phyloP scores from a whole-genome alignment of 805 yeast species.

The Ogataea chonburiensis region DNA sequence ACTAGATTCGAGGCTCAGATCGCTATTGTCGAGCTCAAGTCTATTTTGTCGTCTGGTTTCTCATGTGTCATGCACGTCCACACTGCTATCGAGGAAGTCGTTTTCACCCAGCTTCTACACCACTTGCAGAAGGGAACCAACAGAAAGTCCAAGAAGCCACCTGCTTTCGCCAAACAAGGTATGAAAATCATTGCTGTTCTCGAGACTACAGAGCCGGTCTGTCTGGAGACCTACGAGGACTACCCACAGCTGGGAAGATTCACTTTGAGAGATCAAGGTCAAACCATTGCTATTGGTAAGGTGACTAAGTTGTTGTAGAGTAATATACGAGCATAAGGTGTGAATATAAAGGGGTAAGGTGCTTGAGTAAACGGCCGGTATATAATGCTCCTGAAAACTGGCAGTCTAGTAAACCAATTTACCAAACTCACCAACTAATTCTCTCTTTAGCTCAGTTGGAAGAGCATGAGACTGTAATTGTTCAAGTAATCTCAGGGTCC shows the following conservation, averaged over 20 bases:
- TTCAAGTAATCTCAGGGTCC: constrained; percentile 31
- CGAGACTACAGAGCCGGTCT: constrained; percentile 83
- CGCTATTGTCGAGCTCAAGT: constrained; percentile 94
- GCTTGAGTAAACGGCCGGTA: too few relatives aligned
- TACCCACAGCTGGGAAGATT: constrained; percentile 97
- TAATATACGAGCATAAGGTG: neutral
- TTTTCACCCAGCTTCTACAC: constrained; percentile 77
- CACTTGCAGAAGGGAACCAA: constrained; percentile 95
- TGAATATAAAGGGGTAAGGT: too few relatives aligned
- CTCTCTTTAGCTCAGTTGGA: constrained; percentile 30
- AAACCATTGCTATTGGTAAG: constrained; percentile 97
- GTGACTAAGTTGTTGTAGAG: constrained; percentile 77
- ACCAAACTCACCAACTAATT: neutral
- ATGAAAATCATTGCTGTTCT: constrained; percentile 95
- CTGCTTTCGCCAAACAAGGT: constrained; percentile 98
- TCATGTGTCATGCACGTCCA: constrained; percentile 99
- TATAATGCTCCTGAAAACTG: too few relatives aligned
- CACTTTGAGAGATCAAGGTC: constrained; percentile 97
- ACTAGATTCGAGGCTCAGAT: constrained; percentile 92
- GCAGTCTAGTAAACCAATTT: too few relatives aligned
- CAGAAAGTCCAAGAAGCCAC: constrained; percentile 94
- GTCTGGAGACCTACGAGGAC: constrained; percentile 89
- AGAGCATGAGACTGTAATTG: constrained; percentile 33
- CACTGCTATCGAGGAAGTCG: constrained; percentile 96
- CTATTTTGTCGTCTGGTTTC: constrained; percentile 92